These are phyloP conservation scores for Eucalyptus regnans DNA, from an alignment of 345 rosid species.

Conservation along the genomic window DNA sequence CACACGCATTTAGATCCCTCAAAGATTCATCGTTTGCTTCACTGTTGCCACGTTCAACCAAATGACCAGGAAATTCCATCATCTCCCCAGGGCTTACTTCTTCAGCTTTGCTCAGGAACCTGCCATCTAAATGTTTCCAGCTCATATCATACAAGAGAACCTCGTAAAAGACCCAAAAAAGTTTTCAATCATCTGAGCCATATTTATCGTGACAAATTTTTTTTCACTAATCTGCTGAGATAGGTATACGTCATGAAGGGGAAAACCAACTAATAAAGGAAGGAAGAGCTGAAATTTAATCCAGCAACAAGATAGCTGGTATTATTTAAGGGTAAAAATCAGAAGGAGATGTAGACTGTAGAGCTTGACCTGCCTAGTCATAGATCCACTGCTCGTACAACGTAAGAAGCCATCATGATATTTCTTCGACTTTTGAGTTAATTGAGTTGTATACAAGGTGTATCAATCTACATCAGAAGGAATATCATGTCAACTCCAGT, in stretches of 20 bases:
- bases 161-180: background rate
- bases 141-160: slow-evolving; percentile 34
- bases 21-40: slow-evolving; percentile 1
- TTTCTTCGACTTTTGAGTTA: slow-evolving; percentile 48
- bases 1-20: background rate
- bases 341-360: background rate
- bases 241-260: background rate
- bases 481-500: background rate
- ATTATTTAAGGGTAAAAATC: background rate
- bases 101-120: slow-evolving; percentile 40
- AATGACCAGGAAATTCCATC: slow-evolving; percentile 24
- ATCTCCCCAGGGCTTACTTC: slow-evolving; percentile 28
- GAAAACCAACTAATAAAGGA: background rate
- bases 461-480: slow-evolving; percentile 22
- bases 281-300: background rate
- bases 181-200: background rate
- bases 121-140: slow-evolving; percentile 22
- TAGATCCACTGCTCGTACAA: slow-evolving; percentile 14
- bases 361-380: slow-evolving; percentile 33
- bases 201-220: background rate
- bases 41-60: slow-evolving; percentile 34
- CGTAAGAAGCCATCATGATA: slow-evolving; percentile 44
- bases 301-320: background rate
- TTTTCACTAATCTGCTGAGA: background rate
- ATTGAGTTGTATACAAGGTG: slow-evolving; percentile 32